Evolutionary conservation across 306 rosid genomes (phyloP).

Genomic region (Crotalaria pallida): DNA sequence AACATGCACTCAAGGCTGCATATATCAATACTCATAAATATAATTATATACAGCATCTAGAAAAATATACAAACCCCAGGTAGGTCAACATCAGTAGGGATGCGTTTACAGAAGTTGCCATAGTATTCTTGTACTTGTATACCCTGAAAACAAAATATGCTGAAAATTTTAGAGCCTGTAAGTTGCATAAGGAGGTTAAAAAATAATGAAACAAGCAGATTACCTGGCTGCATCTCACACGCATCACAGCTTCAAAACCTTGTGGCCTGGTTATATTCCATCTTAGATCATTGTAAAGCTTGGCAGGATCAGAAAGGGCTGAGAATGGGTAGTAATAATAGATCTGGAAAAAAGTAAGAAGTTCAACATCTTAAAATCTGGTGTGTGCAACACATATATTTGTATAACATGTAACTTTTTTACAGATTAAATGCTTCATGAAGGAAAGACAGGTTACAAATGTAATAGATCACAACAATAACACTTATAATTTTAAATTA

Average conservation of each 20-base stretch:
- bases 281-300: constrained; percentile 95
- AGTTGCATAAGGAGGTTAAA: constrained; percentile 1
- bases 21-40: constrained; percentile 1
- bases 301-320: constrained; percentile 89
- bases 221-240: constrained; percentile 99
- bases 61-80: constrained; percentile 77
- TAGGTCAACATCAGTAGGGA: constrained; percentile 91
- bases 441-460: not conserved
- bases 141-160: constrained; percentile 53
- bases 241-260: constrained; percentile 98
- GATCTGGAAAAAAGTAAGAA: constrained; percentile 51
- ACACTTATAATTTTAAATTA: not conserved
- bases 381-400: not conserved
- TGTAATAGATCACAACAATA: not conserved
- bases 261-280: constrained; percentile 98
- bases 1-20: not conserved
- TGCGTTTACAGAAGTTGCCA: constrained; percentile 92
- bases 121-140: constrained; percentile 91
- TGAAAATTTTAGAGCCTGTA: not conserved
- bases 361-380: not conserved
- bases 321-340: constrained; percentile 94
- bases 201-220: constrained; percentile 5
- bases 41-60: constrained; percentile 12
- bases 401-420: not conserved
- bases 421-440: not conserved